Evolutionary conservation across 345 rosid genomes (phyloP).

Genomic region (Laguncularia racemosa): DNA sequence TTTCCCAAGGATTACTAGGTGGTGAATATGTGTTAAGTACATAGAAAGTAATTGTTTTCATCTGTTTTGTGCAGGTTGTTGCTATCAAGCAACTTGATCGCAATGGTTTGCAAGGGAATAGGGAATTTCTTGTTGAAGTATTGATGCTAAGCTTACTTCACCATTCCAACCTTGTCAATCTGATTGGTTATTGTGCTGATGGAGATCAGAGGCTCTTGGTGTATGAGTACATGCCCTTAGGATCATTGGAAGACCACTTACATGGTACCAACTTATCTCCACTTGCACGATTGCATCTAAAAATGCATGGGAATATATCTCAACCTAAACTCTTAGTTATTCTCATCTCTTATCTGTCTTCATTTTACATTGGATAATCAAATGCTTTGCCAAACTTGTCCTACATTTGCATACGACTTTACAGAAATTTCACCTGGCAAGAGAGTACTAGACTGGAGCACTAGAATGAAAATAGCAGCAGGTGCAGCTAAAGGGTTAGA

Average conservation of each 20-base stretch:
- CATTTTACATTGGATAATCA: not conserved
- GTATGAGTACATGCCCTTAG: slow-evolving; percentile 83
- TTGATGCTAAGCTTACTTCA: slow-evolving; percentile 82
- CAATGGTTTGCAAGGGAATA: slow-evolving; percentile 81
- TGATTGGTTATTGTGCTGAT: slow-evolving; percentile 85
- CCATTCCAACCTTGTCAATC: slow-evolving; percentile 80
- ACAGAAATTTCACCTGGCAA: slow-evolving; percentile 59
- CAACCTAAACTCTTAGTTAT: not conserved
- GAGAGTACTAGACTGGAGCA: slow-evolving; percentile 72
- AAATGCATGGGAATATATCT: no score
- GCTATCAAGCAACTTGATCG: slow-evolving; percentile 93
- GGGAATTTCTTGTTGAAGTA: slow-evolving; percentile 90
- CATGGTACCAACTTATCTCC: slow-evolving; percentile 38
- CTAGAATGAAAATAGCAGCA: slow-evolving; percentile 87
- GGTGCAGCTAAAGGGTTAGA: slow-evolving; percentile 87
- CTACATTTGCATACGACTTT: slow-evolving; percentile 3
- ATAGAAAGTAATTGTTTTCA: slow-evolving; percentile 1
- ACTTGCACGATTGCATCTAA: not conserved
- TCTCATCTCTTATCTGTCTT: not conserved
- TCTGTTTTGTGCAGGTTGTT: slow-evolving; percentile 44
- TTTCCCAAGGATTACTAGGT: not conserved
- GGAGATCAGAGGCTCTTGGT: slow-evolving; percentile 95
- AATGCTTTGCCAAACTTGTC: not conserved
- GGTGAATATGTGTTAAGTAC: not conserved
- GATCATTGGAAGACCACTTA: slow-evolving; percentile 78